A percentile compares a stretch with the other conserved stretches of the same genome.
These are phyloP conservation scores for Ammopiptanthus mongolicus DNA, from an alignment of 306 rosid genomes.

Conservation along the genomic window DNA sequence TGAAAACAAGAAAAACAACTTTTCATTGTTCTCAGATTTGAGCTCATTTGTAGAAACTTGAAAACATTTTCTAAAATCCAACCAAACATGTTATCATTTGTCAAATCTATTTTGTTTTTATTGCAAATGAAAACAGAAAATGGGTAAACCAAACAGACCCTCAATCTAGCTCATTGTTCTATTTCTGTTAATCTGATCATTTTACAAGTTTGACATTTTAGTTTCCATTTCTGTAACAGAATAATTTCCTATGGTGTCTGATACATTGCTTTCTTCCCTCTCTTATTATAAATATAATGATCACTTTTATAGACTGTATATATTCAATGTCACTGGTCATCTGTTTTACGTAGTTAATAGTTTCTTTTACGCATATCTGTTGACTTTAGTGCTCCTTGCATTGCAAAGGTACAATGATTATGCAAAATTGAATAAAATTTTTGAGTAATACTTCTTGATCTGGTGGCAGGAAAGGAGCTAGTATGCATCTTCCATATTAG, in stretches of 20 bases:
- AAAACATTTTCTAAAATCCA: no score
- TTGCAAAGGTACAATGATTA: background rate
- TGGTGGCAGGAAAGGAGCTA: slow-evolving; percentile 30
- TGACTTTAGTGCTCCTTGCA: background rate
- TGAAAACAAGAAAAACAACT: no score
- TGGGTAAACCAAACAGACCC: background rate
- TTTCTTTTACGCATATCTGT: background rate
- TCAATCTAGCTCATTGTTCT: background rate
- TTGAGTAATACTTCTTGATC: background rate
- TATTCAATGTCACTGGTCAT: background rate
- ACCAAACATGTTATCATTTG: no score
- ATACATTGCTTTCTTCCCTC: background rate
- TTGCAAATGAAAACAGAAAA: no score
- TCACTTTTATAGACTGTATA: background rate
- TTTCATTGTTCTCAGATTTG: no score
- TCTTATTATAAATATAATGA: background rate
- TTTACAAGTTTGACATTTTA: background rate
- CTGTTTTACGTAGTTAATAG: background rate
- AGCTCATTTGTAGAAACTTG: no score
- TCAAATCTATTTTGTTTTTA: no score
- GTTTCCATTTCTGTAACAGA: background rate
- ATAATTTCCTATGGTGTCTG: background rate
- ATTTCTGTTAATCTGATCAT: background rate
- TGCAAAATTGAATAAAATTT: background rate
- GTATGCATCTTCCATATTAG: background rate